Percentiles rank a stretch among this genome's conserved stretches.
Evolutionary conservation across 2,329 filamentous ascomycete genomes (phyloP).

Genomic region (Pseudofabraea citricarpa): DNA sequence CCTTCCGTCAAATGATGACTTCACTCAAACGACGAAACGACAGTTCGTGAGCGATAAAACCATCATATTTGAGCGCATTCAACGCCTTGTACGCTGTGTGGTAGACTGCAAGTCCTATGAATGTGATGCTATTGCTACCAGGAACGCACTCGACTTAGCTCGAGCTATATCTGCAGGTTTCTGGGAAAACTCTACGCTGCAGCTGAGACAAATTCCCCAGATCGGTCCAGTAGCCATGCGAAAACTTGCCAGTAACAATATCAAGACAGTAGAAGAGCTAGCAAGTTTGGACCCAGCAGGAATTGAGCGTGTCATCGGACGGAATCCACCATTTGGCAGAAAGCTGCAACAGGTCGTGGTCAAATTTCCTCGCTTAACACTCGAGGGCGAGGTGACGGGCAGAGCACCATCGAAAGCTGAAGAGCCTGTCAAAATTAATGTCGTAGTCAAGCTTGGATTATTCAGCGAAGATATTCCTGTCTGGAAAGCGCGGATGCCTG

Average conservation of each 20-base stretch:
- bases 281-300: conserved; percentile 60
- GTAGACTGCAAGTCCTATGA: conserved; percentile 63
- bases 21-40: conserved; percentile 42
- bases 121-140: conserved; percentile 60
- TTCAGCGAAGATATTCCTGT: conserved; percentile 58
- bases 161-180: conserved; percentile 68
- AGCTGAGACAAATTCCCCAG: conserved; percentile 77
- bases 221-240: conserved; percentile 73
- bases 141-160: conserved; percentile 70
- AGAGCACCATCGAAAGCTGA: conserved; percentile 25
- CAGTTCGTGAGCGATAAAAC: conserved; percentile 57
- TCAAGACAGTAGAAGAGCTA: conserved; percentile 69
- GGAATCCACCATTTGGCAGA: conserved; percentile 78
- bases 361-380: conserved; percentile 59
- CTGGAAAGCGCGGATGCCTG: conserved; percentile 62
- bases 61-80: conserved; percentile 62
- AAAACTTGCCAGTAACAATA: conserved; percentile 66
- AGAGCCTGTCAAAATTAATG: conserved; percentile 47
- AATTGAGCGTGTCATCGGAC: conserved; percentile 72
- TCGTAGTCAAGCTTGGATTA: conserved; percentile 67
- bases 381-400: conserved; percentile 33
- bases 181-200: conserved; percentile 74
- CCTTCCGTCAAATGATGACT: conserved; percentile 52
- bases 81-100: conserved; percentile 68
- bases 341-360: conserved; percentile 60